phyloP scores from a whole-genome alignment of 169 alveolate species.

The Cryptosporidium parvum region DNA sequence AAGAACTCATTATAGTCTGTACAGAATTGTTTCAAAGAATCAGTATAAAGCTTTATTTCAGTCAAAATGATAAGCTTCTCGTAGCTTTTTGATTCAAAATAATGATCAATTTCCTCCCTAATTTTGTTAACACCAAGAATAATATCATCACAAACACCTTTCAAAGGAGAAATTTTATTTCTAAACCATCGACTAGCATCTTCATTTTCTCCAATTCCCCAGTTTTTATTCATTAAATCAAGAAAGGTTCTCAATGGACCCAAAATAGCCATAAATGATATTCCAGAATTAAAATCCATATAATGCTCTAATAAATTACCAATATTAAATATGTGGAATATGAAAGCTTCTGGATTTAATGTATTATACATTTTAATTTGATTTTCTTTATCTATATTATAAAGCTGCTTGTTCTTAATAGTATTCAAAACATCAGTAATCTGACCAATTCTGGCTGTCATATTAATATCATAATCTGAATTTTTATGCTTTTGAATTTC shows the following conservation, averaged over 20 bases:
- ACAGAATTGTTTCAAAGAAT: constrained; percentile 44
- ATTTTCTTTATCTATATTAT: neutral
- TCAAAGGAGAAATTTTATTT: constrained; percentile 28
- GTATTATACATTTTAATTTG: constrained; percentile 13
- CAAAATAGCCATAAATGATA: constrained; percentile 21
- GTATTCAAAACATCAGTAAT: constrained; percentile 6
- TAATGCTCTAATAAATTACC: constrained; percentile 20
- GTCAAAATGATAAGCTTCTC: constrained; percentile 56
- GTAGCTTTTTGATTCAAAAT: constrained; percentile 16
- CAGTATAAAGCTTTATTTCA: constrained; percentile 38
- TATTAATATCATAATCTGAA: constrained; percentile 7
- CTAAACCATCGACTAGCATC: constrained; percentile 25
- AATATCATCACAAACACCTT: constrained; percentile 23
- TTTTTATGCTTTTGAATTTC: constrained; percentile 28
- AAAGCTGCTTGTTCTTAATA: constrained; percentile 20
- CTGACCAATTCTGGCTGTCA: neutral
- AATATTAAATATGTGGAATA: constrained; percentile 35
- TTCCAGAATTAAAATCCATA: constrained; percentile 15
- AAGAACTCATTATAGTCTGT: constrained; percentile 3
- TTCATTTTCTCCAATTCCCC: constrained; percentile 33
- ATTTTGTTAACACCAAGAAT: constrained; percentile 25
- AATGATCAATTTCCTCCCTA: constrained; percentile 26
- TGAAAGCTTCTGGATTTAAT: constrained; percentile 26
- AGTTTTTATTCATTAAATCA: constrained; percentile 48
- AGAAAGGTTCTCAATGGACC: constrained; percentile 39